phyloP scores from a whole-genome alignment of 768 basidiomycete species.

The Crassisporium funariophilum region DNA sequence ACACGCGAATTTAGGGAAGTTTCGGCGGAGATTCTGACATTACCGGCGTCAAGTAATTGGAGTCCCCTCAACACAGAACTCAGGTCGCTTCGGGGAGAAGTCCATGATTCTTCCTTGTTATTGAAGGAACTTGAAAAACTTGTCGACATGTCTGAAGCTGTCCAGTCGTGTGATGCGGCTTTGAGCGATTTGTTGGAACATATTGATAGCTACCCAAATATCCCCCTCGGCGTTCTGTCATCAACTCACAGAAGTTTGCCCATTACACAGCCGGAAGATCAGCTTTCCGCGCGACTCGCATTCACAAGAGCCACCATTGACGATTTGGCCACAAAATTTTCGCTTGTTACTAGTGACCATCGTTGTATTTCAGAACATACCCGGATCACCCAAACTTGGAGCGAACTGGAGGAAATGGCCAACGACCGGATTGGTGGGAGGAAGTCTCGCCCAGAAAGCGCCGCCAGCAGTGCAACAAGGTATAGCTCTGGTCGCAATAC shows the following conservation, averaged over 20 bases:
- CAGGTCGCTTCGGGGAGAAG: slow-evolving; percentile 59
- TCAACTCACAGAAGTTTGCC: slow-evolving; percentile 47
- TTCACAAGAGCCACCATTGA: slow-evolving; percentile 62
- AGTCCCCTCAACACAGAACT: slow-evolving; percentile 55
- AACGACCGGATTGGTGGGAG: slow-evolving; percentile 62
- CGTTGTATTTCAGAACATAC: slow-evolving; percentile 61
- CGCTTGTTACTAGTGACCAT: slow-evolving; percentile 53
- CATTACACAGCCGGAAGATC: slow-evolving; percentile 61
- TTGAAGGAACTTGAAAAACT: slow-evolving; percentile 56
- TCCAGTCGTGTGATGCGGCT: slow-evolving; percentile 67
- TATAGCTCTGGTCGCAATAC: slow-evolving; percentile 61
- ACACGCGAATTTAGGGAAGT: slow-evolving; percentile 49
- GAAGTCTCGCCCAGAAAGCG: slow-evolving; percentile 68
- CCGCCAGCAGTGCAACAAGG: slow-evolving; percentile 61
- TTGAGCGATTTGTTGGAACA: slow-evolving; percentile 86
- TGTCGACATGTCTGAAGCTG: slow-evolving; percentile 49
- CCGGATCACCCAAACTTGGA: slow-evolving; percentile 79
- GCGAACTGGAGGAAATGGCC: slow-evolving; percentile 81
- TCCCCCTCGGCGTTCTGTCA: slow-evolving; percentile 51
- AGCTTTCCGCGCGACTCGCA: slow-evolving; percentile 59
- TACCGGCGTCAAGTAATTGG: slow-evolving; percentile 48
- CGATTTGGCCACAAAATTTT: slow-evolving; percentile 43
- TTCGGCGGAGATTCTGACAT: slow-evolving; percentile 41
- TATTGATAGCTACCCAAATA: slow-evolving; percentile 78
- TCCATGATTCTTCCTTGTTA: slow-evolving; percentile 51